Percentiles rank a stretch among this genome's conserved stretches.
Conservation (phyloP, 148 eudicot species). For the Rhododendron ovatum region DNA sequence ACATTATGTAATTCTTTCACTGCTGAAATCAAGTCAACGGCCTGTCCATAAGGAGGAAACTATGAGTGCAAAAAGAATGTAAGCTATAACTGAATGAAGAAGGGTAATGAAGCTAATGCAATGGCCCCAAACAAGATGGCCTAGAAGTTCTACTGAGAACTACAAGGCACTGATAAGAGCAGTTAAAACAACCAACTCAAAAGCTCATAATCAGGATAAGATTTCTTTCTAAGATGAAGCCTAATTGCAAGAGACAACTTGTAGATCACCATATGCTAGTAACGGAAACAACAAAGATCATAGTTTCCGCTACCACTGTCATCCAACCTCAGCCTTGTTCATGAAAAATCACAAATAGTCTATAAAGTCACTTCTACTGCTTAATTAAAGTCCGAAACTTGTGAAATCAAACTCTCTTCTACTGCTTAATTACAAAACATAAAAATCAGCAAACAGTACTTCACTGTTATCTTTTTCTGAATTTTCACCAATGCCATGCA, state of each 20-base stretch:
- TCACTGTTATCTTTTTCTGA: neutral
- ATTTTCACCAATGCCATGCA: neutral
- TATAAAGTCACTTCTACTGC: neutral
- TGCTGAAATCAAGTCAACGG: conserved; percentile 57
- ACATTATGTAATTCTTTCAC: conserved; percentile 62
- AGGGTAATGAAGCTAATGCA: neutral
- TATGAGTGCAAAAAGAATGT: neutral
- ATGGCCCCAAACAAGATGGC: neutral
- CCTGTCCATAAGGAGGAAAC: conserved; percentile 32
- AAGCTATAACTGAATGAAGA: neutral
- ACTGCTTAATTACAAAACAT: neutral
- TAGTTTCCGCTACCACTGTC: neutral
- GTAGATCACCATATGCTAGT: neutral
- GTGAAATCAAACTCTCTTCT: too few relatives aligned
- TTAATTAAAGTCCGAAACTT: too few relatives aligned
- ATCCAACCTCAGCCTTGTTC: neutral
- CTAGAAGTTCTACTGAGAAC: neutral
- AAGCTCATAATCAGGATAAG: neutral
- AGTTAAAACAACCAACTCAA: neutral
- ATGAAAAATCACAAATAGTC: neutral
- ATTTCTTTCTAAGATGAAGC: neutral
- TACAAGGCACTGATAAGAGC: neutral
- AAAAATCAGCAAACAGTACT: neutral
- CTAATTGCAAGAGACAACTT: neutral
- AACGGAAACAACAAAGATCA: neutral